phyloP scores from a whole-genome alignment of 345 rosid genomes.

The Camelina sativa region DNA sequence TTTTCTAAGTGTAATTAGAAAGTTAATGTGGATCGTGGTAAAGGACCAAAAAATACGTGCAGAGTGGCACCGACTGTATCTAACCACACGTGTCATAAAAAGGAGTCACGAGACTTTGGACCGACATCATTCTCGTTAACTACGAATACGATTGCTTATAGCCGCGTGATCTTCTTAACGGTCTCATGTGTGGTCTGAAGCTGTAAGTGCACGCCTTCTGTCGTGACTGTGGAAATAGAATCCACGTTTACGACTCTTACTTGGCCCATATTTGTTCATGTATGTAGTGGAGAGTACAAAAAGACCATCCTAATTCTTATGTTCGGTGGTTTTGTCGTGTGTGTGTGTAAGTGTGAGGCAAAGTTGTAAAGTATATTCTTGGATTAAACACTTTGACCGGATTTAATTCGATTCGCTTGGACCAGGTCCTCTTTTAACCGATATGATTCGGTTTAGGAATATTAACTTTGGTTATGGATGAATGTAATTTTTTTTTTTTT shows the following conservation, averaged over 20 bases:
- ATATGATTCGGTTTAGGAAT: neutral
- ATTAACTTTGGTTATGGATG: neutral
- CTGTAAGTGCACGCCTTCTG: slow-evolving; percentile 43
- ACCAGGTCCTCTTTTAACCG: neutral
- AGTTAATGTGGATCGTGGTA: slow-evolving; percentile 25
- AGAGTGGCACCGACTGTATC: slow-evolving; percentile 14
- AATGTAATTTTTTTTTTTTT: too few relatives aligned
- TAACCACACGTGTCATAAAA: slow-evolving; percentile 18
- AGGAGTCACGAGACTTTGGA: slow-evolving; percentile 33
- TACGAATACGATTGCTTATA: slow-evolving; percentile 22
- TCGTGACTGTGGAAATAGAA: neutral
- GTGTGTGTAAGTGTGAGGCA: neutral
- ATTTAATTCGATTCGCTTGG: neutral
- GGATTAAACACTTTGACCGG: neutral
- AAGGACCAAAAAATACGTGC: slow-evolving; percentile 15
- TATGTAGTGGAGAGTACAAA: too few relatives aligned
- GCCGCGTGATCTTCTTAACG: slow-evolving; percentile 44
- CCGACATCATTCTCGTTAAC: slow-evolving; percentile 35
- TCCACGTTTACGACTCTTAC: slow-evolving; percentile 33
- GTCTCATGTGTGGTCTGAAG: slow-evolving; percentile 16
- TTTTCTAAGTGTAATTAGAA: neutral
- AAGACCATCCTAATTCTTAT: slow-evolving; percentile 11
- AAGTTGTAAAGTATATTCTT: neutral
- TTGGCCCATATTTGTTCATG: neutral
- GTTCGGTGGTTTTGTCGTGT: slow-evolving; percentile 16